These are phyloP conservation scores for Sclerotinia borealis DNA, from an alignment of 2,329 filamentous ascomycete genomes.

Conservation along the genomic window DNA sequence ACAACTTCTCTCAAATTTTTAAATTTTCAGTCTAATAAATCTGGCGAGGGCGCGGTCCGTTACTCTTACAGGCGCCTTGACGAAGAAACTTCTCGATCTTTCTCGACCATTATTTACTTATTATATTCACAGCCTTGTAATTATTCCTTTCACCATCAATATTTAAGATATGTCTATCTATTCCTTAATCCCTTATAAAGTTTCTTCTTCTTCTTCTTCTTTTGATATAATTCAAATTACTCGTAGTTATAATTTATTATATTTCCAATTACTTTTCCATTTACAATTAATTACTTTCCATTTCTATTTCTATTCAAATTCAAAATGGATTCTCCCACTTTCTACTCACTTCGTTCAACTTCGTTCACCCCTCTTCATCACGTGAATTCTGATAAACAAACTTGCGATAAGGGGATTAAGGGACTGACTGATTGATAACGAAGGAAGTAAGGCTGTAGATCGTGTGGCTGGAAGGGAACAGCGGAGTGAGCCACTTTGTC, in stretches of 20 bases:
- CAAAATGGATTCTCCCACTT: constrained; percentile 1
- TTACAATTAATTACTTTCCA: no score
- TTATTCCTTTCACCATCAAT: not conserved
- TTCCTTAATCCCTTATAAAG: no score
- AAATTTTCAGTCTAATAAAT: constrained; percentile 5
- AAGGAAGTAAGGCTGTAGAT: no score
- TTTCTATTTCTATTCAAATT: not conserved
- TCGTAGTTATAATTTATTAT: no score
- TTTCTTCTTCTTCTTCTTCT: no score
- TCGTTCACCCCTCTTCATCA: not conserved
- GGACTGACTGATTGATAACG: no score
- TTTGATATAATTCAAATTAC: no score
- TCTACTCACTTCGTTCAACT: not conserved
- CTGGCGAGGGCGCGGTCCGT: constrained; percentile 4
- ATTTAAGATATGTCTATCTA: no score
- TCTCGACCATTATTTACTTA: not conserved
- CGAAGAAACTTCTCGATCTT: constrained; percentile 14
- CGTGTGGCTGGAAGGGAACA: no score
- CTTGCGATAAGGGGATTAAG: not conserved
- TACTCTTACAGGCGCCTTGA: not conserved
- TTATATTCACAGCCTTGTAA: not conserved
- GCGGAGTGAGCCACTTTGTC: not conserved
- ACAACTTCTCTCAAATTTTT: constrained; percentile 1
- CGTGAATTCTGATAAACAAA: not conserved
- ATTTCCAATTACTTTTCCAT: no score